Base-by-base conservation (phyloP, 768 basidiomycete species). In the Phylloporus sp. region DNA sequence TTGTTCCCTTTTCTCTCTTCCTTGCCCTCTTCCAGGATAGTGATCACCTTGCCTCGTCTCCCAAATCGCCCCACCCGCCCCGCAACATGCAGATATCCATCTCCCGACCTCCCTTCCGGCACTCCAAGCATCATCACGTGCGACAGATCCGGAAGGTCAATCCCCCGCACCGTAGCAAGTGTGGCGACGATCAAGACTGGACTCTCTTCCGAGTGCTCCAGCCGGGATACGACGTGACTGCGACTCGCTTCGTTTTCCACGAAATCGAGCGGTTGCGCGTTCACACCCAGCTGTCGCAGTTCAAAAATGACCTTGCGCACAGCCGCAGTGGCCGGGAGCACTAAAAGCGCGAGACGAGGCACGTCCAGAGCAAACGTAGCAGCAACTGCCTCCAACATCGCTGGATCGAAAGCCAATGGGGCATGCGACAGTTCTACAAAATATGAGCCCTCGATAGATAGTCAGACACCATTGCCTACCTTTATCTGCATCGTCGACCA, bases 31-130 rank as follows among this genome's bases (percentile, higher is more conserved):
- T n/a, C n/a, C n/a, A n/a, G n/a, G n/a, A n/a, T n/a, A n/a, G n/a
- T n/a, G 47, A 90, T 70, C 42, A 87, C 84, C 64, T 78, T 83
- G 14, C 86, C 86, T 18, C 63, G 66, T 34, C 76, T 64, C 36
- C 82, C 81, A 60, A 86, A 84, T 48, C 86, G 75, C 18, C 86
- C 85, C n/a, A 82, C 84, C 11, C 87, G 79, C 13, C 88, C 87
- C 6, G 83, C 80, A 33, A 82, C 67, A 56, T 90, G 87, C 53
- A 81, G 49, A 60, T 90, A 90, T 32, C 71, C 71, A 53, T 84
- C 82, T 31, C 78, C 75, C 10, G 68, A 65, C 54, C 64, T 67
- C 24, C 70, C 74, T 48, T 77, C 74, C 6, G 79, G 75, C 3
- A 84, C 66, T 5, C 86, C 86, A 36, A 84, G 65, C 40, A 88